These are phyloP conservation scores for Dryadomyces quercivorus DNA, from an alignment of 2,329 filamentous ascomycete genomes.

Conservation along the genomic window DNA sequence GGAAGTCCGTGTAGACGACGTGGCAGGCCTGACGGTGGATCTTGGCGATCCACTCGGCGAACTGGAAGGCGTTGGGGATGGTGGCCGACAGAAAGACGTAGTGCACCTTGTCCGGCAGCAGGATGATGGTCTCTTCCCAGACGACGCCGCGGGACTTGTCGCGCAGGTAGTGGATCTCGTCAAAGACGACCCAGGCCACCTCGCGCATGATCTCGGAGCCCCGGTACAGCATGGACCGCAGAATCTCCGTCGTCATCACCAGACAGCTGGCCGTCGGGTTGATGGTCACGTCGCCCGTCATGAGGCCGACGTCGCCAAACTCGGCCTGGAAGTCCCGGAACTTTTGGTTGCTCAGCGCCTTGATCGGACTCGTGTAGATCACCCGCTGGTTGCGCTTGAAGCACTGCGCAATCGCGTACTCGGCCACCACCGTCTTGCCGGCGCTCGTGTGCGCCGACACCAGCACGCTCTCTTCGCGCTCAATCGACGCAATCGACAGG, in stretches of 20 bases:
- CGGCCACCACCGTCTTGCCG: constrained; percentile 95
- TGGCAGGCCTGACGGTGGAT: constrained; percentile 96
- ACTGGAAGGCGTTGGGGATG: constrained; percentile 97
- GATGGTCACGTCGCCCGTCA: constrained; percentile 99
- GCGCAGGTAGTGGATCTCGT: constrained; percentile 97
- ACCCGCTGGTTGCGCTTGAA: constrained; percentile 95
- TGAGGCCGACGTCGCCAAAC: constrained; percentile 92
- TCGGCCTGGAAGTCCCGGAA: constrained; percentile 92
- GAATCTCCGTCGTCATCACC: constrained; percentile 99
- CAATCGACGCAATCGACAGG: constrained; percentile 85
- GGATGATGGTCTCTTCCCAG: constrained; percentile 98
- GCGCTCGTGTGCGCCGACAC: constrained; percentile 96
- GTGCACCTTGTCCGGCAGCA: constrained; percentile 94
- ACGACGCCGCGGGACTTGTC: constrained; percentile 92
- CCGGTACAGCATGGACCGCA: constrained; percentile 95
- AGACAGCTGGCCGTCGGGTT: constrained; percentile 96
- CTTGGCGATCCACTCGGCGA: constrained; percentile 98
- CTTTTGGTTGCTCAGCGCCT: constrained; percentile 96
- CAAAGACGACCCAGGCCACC: constrained; percentile 96
- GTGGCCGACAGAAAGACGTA: constrained; percentile 98
- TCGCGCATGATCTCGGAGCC: constrained; percentile 99
- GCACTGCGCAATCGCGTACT: constrained; percentile 96
- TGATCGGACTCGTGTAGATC: constrained; percentile 98
- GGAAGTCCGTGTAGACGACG: constrained; percentile 97
- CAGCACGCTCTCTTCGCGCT: constrained; percentile 89